A percentile compares a stretch with the other conserved stretches of the same genome.
Evolutionary conservation across 2,329 filamentous ascomycete species (phyloP).

Genomic region (Xylaria polymorpha): DNA sequence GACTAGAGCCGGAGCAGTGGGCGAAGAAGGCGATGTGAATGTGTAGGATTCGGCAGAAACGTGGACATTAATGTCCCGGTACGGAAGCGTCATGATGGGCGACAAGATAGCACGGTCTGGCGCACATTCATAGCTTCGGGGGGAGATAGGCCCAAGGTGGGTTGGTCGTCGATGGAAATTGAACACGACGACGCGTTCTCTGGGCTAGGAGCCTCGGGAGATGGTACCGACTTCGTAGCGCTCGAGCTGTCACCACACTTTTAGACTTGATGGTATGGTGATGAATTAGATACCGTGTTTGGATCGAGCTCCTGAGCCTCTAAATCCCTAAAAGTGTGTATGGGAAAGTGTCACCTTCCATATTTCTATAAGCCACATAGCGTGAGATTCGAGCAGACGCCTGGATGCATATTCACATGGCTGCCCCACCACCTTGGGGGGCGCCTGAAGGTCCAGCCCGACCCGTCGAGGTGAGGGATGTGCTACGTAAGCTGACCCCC

Average conservation of each 20-base stretch:
- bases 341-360: slow-evolving; percentile 26
- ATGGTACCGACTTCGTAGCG: slow-evolving; percentile 1
- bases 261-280: not conserved
- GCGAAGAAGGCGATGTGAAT: slow-evolving; percentile 94
- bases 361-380: slow-evolving; percentile 30
- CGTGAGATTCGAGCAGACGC: not conserved
- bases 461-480: not conserved
- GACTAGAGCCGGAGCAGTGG: slow-evolving; percentile 85
- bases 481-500: not conserved
- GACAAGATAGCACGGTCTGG: slow-evolving; percentile 21
- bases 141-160: not conserved
- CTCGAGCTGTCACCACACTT: slow-evolving; percentile 1
- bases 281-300: not conserved
- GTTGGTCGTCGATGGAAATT: not conserved
- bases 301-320: slow-evolving; percentile 19
- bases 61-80: slow-evolving; percentile 97
- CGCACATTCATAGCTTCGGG: slow-evolving; percentile 31
- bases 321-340: not conserved
- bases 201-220: slow-evolving; percentile 16
- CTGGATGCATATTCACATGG: slow-evolving; percentile 23
- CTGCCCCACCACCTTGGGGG: slow-evolving; percentile 7
- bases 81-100: slow-evolving; percentile 68
- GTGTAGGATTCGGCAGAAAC: slow-evolving; percentile 92
- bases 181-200: not conserved
- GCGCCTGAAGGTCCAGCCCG: not conserved